Percentiles rank a stretch among this genome's conserved stretches.
These are phyloP conservation scores for Petunia secreta DNA, from an alignment of 257 asterid genomes.

Conservation along the genomic window DNA sequence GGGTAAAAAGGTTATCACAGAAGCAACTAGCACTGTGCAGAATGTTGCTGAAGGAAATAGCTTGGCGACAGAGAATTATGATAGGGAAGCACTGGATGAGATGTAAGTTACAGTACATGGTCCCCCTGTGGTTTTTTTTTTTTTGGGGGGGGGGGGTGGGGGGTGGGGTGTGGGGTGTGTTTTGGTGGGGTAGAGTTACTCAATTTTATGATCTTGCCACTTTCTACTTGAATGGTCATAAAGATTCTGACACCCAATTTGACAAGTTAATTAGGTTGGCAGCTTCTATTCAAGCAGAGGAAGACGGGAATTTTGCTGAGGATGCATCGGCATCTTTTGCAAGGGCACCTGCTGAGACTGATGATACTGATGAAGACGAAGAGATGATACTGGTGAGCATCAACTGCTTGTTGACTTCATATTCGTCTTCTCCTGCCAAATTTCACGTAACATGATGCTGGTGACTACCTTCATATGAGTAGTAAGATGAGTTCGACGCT, in stretches of 20 bases:
- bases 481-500: not conserved
- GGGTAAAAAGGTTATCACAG: constrained; percentile 52
- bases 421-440: not conserved
- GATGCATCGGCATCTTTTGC: constrained; percentile 73
- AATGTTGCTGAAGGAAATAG: constrained; percentile 22
- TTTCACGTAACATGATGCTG: not conserved
- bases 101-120: constrained; percentile 52
- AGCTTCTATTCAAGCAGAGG: constrained; percentile 94
- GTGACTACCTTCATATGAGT: not conserved
- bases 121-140: not conserved
- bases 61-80: constrained; percentile 33
- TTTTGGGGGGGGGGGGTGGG: not conserved
- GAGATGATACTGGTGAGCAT: constrained; percentile 84
- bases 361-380: constrained; percentile 68
- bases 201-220: not conserved
- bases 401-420: constrained; percentile 11
- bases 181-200: not conserved
- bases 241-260: constrained; percentile 38
- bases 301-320: constrained; percentile 52
- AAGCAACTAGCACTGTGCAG: constrained; percentile 33
- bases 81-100: constrained; percentile 70
- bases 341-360: constrained; percentile 42
- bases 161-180: too few species aligned
- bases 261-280: constrained; percentile 82
- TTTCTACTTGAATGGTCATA: constrained; percentile 22